phyloP scores from a whole-genome alignment of 768 basidiomycete species.

The Suillus variegatus region DNA sequence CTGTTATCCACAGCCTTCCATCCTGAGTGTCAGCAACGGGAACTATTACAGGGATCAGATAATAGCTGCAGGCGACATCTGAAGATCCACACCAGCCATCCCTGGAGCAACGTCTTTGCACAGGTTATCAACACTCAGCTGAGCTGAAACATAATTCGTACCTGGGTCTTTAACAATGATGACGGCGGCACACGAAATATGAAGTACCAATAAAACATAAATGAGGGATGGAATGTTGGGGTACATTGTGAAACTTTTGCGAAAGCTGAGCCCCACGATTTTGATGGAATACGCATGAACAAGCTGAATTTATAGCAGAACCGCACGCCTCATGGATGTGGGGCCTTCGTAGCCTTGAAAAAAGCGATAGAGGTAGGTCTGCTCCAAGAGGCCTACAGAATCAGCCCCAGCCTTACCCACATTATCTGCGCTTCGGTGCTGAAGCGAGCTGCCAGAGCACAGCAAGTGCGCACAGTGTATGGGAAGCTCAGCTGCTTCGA shows the following conservation, averaged over 20 bases:
- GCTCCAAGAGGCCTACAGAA: not conserved
- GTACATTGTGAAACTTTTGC: not conserved
- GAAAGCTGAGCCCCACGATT: not conserved
- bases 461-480: not conserved
- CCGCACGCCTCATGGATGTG: not conserved
- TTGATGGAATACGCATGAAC: not conserved
- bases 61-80: not conserved
- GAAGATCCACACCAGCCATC: not conserved
- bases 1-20: not conserved
- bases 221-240: not conserved
- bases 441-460: not conserved
- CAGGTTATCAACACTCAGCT: not conserved
- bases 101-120: not conserved
- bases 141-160: not conserved
- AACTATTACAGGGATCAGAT: not conserved
- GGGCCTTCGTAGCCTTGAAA: not conserved
- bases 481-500: not conserved
- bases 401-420: not conserved
- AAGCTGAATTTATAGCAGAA: slow-evolving; percentile 1
- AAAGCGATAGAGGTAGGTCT: not conserved
- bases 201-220: not conserved
- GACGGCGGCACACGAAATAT: not conserved
- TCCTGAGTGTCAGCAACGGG: not conserved
- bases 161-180: not conserved
- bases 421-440: not conserved